Percentiles rank a stretch among this genome's conserved stretches.
These are phyloP conservation scores for Nothophoma quercina DNA, from an alignment of 2,329 filamentous ascomycete genomes.

Conservation along the genomic window DNA sequence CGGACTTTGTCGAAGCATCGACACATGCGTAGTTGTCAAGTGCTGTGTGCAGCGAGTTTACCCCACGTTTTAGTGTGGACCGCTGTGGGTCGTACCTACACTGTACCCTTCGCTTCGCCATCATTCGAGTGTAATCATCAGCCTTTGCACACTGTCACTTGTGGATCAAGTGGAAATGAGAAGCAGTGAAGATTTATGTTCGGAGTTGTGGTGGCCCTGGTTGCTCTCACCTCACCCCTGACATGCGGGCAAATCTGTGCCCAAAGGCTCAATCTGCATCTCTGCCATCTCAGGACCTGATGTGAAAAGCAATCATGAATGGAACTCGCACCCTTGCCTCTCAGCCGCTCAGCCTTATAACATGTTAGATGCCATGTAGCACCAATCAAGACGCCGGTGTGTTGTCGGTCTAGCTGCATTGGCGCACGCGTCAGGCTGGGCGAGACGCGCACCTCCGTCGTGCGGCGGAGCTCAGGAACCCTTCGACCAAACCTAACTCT, in stretches of 20 bases:
- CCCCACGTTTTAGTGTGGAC: constrained; percentile 13
- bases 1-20: not conserved
- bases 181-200: too few species aligned
- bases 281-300: too few species aligned
- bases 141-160: too few species aligned
- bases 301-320: too few species aligned
- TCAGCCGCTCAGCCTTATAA: not conserved
- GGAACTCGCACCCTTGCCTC: too few species aligned
- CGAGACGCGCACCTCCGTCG: constrained; percentile 20
- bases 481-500: not conserved
- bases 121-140: too few species aligned
- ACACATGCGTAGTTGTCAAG: not conserved
- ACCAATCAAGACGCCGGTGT: not conserved
- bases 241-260: too few species aligned
- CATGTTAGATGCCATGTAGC: not conserved
- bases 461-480: not conserved
- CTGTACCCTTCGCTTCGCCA: not conserved
- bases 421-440: constrained; percentile 5
- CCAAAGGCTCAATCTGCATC: too few species aligned
- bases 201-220: too few species aligned
- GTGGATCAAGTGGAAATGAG: too few species aligned
- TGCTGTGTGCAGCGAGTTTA: not conserved
- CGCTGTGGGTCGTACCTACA: not conserved
- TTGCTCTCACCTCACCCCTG: too few species aligned
- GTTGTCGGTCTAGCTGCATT: not conserved